A percentile compares a stretch with the other conserved stretches of the same genome.
Conservation (phyloP, 1,284 basidiomycete species). For the Cystobasidium sp. region DNA sequence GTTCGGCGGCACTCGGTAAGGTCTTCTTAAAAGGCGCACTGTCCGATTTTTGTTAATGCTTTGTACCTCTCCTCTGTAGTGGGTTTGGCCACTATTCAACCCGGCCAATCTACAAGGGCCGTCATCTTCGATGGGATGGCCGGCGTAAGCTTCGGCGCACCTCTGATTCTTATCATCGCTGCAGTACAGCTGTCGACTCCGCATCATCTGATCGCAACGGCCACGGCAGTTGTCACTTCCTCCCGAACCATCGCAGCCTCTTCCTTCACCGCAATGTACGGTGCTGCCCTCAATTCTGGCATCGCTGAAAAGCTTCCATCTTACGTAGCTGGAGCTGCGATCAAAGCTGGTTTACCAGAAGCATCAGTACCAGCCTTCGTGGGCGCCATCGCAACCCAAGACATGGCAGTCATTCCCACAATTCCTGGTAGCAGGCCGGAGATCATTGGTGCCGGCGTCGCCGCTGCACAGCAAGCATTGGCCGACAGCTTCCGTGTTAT, state of each 20-base stretch:
- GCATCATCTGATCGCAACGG: slow-evolving; percentile 49
- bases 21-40: no score
- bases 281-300: slow-evolving; percentile 33
- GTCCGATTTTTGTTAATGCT: no score
- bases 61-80: slow-evolving; percentile 1
- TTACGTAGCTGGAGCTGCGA: slow-evolving; percentile 43
- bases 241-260: slow-evolving; percentile 45
- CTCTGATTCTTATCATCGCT: slow-evolving; percentile 48
- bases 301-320: slow-evolving; percentile 43
- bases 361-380: slow-evolving; percentile 43
- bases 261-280: slow-evolving; percentile 46
- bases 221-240: slow-evolving; percentile 47
- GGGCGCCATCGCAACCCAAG: background rate
- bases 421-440: slow-evolving; percentile 40
- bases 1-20: no score
- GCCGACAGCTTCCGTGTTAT: slow-evolving; percentile 18
- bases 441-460: slow-evolving; percentile 31
- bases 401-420: background rate
- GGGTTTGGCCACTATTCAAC: slow-evolving; percentile 44
- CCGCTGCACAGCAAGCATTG: slow-evolving; percentile 63
- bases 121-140: slow-evolving; percentile 43
- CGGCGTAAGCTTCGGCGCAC: slow-evolving; percentile 48
- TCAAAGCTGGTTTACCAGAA: slow-evolving; percentile 43
- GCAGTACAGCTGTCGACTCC: slow-evolving; percentile 48
- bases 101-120: slow-evolving; percentile 16